Evolutionary conservation across 129 eudicot species (phyloP).

Genomic region (Artemisia argyi): DNA sequence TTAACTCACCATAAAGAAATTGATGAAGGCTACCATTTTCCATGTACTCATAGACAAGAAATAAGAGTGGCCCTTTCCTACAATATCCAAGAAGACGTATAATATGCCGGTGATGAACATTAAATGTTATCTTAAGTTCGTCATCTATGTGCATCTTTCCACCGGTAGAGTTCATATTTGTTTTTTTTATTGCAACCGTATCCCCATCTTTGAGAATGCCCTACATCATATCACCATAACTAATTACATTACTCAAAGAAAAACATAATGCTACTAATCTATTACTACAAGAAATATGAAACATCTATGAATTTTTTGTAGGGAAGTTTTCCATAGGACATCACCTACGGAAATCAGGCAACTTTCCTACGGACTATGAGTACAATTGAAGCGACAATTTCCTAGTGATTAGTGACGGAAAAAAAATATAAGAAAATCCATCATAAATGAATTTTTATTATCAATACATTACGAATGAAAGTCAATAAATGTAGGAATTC

Average conservation of each 20-base stretch:
- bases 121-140: constrained; percentile 65
- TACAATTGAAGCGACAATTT: no score
- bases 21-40: constrained; percentile 72
- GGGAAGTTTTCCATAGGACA: no score
- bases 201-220: constrained; percentile 54
- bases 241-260: no score
- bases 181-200: constrained; percentile 56
- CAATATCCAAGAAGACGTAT: constrained; percentile 66
- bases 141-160: constrained; percentile 52
- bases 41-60: constrained; percentile 67
- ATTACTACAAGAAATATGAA: neutral
- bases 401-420: no score
- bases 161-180: constrained; percentile 38
- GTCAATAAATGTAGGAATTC: no score
- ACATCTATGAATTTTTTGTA: neutral
- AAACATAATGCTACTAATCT: no score
- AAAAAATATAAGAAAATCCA: no score
- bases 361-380: no score
- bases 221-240: constrained; percentile 31
- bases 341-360: no score
- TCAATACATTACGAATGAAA: no score
- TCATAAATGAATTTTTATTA: no score
- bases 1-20: constrained; percentile 52
- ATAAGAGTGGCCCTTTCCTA: constrained; percentile 54
- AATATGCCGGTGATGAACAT: constrained; percentile 68